Evolutionary conservation across 139 green algal genomes (phyloP), one percentile per base, ranked within the genome.

Genomic region (Zygnema circumcarinatum): DNA sequence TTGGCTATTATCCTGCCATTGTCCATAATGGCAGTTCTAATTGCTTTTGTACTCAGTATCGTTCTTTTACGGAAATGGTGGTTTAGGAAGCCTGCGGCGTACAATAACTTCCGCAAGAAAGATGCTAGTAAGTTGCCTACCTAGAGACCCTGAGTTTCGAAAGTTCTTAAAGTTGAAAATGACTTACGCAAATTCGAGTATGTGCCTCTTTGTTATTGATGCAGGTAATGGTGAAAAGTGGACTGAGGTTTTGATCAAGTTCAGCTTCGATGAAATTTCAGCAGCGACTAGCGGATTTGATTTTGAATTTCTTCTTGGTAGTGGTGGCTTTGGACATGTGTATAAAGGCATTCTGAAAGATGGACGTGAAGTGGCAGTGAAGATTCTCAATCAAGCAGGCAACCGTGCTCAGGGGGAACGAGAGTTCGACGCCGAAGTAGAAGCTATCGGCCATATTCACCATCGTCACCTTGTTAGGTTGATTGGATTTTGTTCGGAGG

Each of bases 321-420:
- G 42, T n/a, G 83, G 83, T 20, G 83, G 83, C 75, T 88, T 88
- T 87, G 83, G 83, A 25, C 83, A 88, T 41, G 83, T 88, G n/a
- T 88, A 88, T 38, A 88, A 88, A 36, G 83, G 83, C 39, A 56
- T 72, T 74, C 83, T 88, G 74, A 76, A 11, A 3, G 32, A 56
- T 56, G 29, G 39, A 33, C 38, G 68, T 1, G 21, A 85, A 33
- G 74, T 82, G 2, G 74, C 74, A 11, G 3, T 82, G 2, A 82
- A 82, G 74, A 53, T 83, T 47, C 32, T 88, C 3, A 88, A 88
- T 31, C 2, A 56, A 40, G 33, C n/a, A 7, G 53, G 79, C 33
- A 40, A 81, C 11, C 67, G 7, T 0, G 36, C 40, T 22, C 79
- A 90, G 38, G 79, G 85, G 22, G 85, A 86, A 25, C 52, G 47